Conservation (phyloP, 345 rosid species). For the Schrenkiella parvula region DNA sequence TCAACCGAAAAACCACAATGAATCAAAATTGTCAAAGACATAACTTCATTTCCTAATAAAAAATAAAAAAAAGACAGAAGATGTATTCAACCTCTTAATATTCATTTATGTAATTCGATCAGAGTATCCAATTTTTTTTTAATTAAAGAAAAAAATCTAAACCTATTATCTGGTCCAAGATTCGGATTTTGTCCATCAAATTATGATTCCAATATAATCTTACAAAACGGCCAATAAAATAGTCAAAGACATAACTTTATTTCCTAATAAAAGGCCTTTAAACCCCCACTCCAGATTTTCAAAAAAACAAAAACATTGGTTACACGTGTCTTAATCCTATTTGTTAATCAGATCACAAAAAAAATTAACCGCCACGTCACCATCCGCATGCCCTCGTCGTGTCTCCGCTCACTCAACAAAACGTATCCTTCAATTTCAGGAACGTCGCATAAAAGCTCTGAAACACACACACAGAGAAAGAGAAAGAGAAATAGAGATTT, state of each 20-base stretch:
- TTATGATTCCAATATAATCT: background rate
- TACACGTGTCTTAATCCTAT: slow-evolving; percentile 11
- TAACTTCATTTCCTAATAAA: no score
- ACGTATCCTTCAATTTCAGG: slow-evolving; percentile 20
- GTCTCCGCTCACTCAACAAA: slow-evolving; percentile 37
- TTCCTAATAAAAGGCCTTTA: background rate
- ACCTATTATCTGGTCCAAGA: background rate
- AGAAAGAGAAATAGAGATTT: background rate
- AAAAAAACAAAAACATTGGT: background rate
- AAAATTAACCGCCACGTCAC: slow-evolving; percentile 29
- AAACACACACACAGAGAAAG: background rate
- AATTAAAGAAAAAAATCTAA: background rate
- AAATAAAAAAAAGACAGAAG: no score
- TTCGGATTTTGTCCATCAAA: background rate
- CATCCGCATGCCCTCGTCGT: slow-evolving; percentile 49
- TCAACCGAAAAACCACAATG: no score
- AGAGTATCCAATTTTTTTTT: background rate
- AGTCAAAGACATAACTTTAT: slow-evolving; percentile 6
- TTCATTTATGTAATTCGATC: background rate
- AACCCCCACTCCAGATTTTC: background rate
- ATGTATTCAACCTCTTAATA: no score
- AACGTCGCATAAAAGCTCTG: slow-evolving; percentile 29
- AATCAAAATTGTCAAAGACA: no score
- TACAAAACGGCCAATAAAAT: background rate
- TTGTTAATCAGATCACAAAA: slow-evolving; percentile 12